Evolutionary conservation across 345 rosid genomes (phyloP), one percentile per base, ranked within the genome.

Genomic region (Turritis glabra): DNA sequence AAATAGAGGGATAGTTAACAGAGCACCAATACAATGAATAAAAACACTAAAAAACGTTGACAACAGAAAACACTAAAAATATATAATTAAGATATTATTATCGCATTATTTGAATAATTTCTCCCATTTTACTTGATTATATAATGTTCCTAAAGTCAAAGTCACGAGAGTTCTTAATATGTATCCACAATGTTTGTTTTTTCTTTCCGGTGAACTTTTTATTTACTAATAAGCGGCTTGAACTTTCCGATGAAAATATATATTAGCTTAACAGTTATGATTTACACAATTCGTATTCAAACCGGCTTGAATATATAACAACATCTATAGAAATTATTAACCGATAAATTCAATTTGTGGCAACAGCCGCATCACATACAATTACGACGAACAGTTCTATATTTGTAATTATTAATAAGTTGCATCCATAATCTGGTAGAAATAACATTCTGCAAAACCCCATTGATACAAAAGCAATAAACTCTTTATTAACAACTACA

Each of bases 71-170:
- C 7, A 56, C 40, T 32, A 18, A 25, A 26, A 33, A 61, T n/a
- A 23, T 12, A 4, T 46, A 64, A 12, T 18, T 33, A 61, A 22
- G 10, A 23, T 51, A 37, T 5, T 23, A n/a, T 52, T 38, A 25
- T 15, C 13, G 32, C 66, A 15, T 62, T 52, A 12, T 61, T 27
- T 41, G 32, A 62, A 51, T 52, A 51, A 18, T 29, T 38, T 21
- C 48, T 27, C 55, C 55, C 7, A 63, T 62, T 51, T 51, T 21
- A 15, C 32, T 72, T 72, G 68, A 60, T 19, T 61, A 17, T 23
- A 35, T 37, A 71, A 26, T 25, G 61, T 50, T 26, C 32, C 5
- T n/a, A 14, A 47, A 59, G 68, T 48, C 75, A 60, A 60, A 50
- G 40, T 37, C 50, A 44, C 53, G 8, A 51, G 22, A 38, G 11